A percentile compares a stretch with the other conserved stretches of the same genome.
phyloP scores from a whole-genome alignment of 2,329 filamentous ascomycete genomes.

The Boeremia exigua region DNA sequence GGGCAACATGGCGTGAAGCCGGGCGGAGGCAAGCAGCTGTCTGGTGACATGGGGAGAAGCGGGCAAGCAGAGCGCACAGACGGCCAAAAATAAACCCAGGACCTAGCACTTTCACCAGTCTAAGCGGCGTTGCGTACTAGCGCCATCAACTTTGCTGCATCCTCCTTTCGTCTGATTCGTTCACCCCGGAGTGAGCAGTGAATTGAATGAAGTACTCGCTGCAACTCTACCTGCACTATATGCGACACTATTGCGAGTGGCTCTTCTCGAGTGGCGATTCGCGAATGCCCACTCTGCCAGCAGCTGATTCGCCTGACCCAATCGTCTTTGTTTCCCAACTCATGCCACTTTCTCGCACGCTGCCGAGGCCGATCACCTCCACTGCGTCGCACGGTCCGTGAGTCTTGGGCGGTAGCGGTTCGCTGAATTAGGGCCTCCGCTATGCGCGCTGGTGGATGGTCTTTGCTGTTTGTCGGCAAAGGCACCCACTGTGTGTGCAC shows the following conservation, averaged over 20 bases:
- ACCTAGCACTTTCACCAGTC: slow-evolving; percentile 27
- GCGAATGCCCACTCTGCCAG: slow-evolving; percentile 1
- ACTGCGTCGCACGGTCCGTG: slow-evolving; percentile 34
- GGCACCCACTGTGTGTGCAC: slow-evolving; percentile 6
- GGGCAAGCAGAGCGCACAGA: slow-evolving; percentile 24
- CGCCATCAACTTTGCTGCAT: slow-evolving; percentile 32
- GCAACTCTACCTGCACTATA: slow-evolving; percentile 19
- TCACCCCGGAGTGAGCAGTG: slow-evolving; percentile 11
- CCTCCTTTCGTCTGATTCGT: slow-evolving; percentile 14
- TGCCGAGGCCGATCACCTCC: slow-evolving; percentile 33
- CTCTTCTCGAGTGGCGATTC: slow-evolving; percentile 1
- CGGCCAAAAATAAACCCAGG: slow-evolving; percentile 34
- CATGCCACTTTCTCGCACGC: slow-evolving; percentile 6
- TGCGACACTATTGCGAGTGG: slow-evolving; percentile 10
- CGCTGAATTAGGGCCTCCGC: slow-evolving; percentile 22
- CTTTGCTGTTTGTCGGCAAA: slow-evolving; percentile 8
- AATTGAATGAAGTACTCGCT: slow-evolving; percentile 30
- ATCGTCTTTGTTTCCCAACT: slow-evolving; percentile 1
- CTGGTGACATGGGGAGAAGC: slow-evolving; percentile 10
- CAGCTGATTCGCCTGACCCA: neutral
- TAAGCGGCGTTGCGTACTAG: slow-evolving; percentile 32
- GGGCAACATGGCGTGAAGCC: slow-evolving; percentile 12
- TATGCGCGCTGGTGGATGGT: slow-evolving; percentile 9
- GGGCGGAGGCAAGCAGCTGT: slow-evolving; percentile 21
- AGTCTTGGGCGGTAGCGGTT: slow-evolving; percentile 22